phyloP scores from a whole-genome alignment of 2,329 filamentous ascomycete genomes.

The Coniochaeta prunicola region DNA sequence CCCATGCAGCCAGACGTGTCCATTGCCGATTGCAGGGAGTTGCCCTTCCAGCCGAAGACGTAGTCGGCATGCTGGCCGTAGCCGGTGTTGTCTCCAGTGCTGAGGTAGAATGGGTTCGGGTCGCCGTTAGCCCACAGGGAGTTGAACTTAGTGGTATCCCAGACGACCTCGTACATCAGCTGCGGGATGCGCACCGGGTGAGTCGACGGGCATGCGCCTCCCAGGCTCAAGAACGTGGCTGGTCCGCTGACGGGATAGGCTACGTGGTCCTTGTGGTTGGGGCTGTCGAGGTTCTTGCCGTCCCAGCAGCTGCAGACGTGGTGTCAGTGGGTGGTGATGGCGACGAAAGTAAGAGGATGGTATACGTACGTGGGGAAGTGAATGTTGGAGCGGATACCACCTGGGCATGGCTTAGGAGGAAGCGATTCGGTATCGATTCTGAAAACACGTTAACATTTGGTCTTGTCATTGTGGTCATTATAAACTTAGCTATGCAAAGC shows the following conservation, averaged over 20 bases:
- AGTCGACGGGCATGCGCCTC: conserved; percentile 28
- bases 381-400: conserved; percentile 38
- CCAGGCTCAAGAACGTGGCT: conserved; percentile 30
- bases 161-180: conserved; percentile 40
- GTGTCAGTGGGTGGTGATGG: conserved; percentile 31
- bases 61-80: conserved; percentile 35
- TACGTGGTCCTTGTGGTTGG: conserved; percentile 36
- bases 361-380: conserved; percentile 44
- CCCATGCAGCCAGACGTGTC: conserved; percentile 34
- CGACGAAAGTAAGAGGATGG: conserved; percentile 40
- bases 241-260: conserved; percentile 31
- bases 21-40: conserved; percentile 29
- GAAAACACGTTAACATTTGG: conserved; percentile 3
- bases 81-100: conserved; percentile 30
- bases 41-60: conserved; percentile 29
- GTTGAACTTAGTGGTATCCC: conserved; percentile 33
- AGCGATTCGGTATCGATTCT: conserved; percentile 29
- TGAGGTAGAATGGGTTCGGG: conserved; percentile 27
- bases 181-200: conserved; percentile 36
- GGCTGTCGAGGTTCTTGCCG: conserved; percentile 38
- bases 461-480: too few species aligned
- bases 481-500: not conserved
- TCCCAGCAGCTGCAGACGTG: conserved; percentile 38
- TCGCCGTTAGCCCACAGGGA: conserved; percentile 22
- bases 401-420: conserved; percentile 29